Conservation (phyloP, 768 basidiomycete species). For the Sarcomyxa edulis region DNA sequence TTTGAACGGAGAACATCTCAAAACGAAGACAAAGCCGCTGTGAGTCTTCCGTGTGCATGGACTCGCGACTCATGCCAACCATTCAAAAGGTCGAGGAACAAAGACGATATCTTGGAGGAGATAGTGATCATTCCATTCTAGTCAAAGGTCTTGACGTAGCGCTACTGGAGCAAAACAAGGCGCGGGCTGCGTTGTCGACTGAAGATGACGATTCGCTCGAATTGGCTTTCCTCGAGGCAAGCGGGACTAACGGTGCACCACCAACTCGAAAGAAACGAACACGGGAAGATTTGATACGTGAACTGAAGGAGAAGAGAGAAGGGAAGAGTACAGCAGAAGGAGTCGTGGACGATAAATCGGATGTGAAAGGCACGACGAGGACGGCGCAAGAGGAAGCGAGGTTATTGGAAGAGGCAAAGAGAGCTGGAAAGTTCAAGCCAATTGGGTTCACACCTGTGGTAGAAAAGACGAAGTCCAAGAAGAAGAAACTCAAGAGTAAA, state of each 20-base stretch:
- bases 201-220: constrained; percentile 84
- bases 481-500: constrained; percentile 51
- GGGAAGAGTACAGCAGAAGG: constrained; percentile 8
- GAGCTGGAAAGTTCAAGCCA: constrained; percentile 47
- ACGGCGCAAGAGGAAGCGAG: constrained; percentile 25
- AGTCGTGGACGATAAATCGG: constrained; percentile 7
- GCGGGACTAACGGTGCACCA: constrained; percentile 15
- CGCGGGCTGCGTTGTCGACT: constrained; percentile 47
- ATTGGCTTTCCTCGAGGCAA: constrained; percentile 54
- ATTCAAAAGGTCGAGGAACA: constrained; percentile 59
- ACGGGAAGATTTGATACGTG: constrained; percentile 69
- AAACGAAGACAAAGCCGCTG: constrained; percentile 52
- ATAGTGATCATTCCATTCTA: constrained; percentile 78
- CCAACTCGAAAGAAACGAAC: constrained; percentile 57
- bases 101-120: constrained; percentile 76
- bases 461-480: constrained; percentile 23
- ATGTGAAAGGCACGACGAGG: constrained; percentile 16
- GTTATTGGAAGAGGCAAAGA: constrained; percentile 38
- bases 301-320: constrained; percentile 62
- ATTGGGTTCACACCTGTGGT: constrained; percentile 68
- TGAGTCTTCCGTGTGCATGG: constrained; percentile 17
- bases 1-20: constrained; percentile 65
- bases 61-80: not conserved
- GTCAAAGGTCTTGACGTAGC: constrained; percentile 90
- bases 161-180: constrained; percentile 79